Percentiles rank a stretch among this genome's conserved stretches.
Conservation (phyloP, 148 eudicot species). For the Chenopodium berlandieri region DNA sequence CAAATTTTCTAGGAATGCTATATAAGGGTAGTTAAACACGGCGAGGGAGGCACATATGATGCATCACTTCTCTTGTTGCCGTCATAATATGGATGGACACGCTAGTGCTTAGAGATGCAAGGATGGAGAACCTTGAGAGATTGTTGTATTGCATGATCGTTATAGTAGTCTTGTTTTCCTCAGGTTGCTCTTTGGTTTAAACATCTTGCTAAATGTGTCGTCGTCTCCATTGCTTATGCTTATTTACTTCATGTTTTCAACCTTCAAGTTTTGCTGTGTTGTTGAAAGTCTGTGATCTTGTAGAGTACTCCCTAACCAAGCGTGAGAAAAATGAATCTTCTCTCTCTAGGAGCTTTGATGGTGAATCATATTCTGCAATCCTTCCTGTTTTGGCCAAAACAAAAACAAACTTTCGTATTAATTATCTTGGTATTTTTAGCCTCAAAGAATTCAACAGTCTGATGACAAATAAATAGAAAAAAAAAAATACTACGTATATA, state of each 20-base stretch:
- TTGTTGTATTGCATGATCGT: background rate
- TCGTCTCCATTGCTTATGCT: background rate
- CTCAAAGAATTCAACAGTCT: background rate
- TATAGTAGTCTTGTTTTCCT: background rate
- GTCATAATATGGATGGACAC: background rate
- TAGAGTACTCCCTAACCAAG: conserved; percentile 83
- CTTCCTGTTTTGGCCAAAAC: conserved; percentile 58
- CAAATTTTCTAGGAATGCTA: background rate
- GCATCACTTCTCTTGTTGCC: background rate
- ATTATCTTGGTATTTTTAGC: background rate
- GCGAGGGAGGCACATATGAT: background rate
- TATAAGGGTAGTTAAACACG: background rate
- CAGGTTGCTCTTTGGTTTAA: background rate
- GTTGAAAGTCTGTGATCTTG: conserved; percentile 65
- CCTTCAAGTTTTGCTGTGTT: conserved; percentile 29
- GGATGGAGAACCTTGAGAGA: background rate
- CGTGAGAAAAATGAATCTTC: conserved; percentile 88
- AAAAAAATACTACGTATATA: too few species aligned
- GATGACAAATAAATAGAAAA: too few species aligned
- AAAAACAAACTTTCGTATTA: background rate
- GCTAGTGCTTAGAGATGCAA: background rate
- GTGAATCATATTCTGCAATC: conserved; percentile 85
- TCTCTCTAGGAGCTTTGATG: conserved; percentile 78
- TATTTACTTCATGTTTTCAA: background rate
- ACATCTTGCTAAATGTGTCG: background rate